Evolutionary conservation across 2,329 filamentous ascomycete species (phyloP), one percentile per base, ranked within the genome.

Genomic region (Fusarium tuaranense): DNA sequence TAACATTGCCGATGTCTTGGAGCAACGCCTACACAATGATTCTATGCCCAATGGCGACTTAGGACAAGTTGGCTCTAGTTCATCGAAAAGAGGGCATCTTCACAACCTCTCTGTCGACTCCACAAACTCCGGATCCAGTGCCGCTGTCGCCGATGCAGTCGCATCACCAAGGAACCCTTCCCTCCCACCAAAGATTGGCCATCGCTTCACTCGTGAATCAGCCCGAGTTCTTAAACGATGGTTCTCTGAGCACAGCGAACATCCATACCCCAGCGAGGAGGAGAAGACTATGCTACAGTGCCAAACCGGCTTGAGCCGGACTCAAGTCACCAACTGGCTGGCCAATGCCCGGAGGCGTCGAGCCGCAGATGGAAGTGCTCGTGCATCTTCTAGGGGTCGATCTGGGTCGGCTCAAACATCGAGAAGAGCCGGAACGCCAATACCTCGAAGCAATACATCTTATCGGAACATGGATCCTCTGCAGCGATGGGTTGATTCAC

Each of bases 281-380:
- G 93, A 97, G 80, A 96, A 95, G 79, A 91, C 93, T 69, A 87
- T 89, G 66, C 86, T 97, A 16, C 92, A 94, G 80, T 86, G 88
- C 62, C 88, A 92, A 74, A 97, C 94, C 1, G 93, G 94, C 8
- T 87, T 97, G 44, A 94, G 89, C 78, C 89, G 93, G 74, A 92
- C 88, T 7, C 95, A 97, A 79, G 95, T 97, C 68, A 91, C 91
- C 6, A 97, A 96, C 81, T 97, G 95, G 95, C 89, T 97, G 57
- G 94, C 94, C 64, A 97, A 97, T 81, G 94, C 94, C 63, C 90
- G 95, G 48, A 89, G 95, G 68, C 88, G 94, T 71, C 91, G 93
- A 73, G 97, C 95, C 83, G 89, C 48, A 86, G 84, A 85, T 6
- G 85, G 36, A 5, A 60, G 34, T 12, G 44, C n/a, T 9, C 61